phyloP scores from a whole-genome alignment of 805 yeast genomes.

The Cyberlindnera bimundalis region DNA sequence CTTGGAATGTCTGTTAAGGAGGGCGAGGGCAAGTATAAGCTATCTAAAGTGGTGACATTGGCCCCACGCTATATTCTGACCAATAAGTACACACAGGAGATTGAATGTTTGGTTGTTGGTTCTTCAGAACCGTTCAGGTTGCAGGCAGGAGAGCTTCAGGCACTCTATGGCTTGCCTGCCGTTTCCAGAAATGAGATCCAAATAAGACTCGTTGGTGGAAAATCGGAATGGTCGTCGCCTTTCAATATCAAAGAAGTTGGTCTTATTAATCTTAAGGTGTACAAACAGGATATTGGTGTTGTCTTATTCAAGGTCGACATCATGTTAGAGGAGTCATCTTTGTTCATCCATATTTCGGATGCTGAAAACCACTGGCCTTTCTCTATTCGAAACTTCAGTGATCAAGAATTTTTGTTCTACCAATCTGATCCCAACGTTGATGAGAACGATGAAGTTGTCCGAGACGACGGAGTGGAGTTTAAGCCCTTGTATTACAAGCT shows the following conservation, averaged over 20 bases:
- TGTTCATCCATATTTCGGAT: conserved; percentile 70
- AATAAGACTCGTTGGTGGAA: conserved; percentile 53
- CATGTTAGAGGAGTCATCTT: conserved; percentile 73
- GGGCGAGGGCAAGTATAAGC: conserved; percentile 79
- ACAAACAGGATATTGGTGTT: conserved; percentile 62
- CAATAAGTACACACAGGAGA: conserved; percentile 53
- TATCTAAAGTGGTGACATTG: conserved; percentile 73
- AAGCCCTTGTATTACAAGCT: conserved; percentile 77
- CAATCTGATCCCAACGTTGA: conserved; percentile 75
- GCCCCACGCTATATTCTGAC: conserved; percentile 79
- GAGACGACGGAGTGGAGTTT: conserved; percentile 50
- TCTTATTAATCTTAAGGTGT: conserved; percentile 66
- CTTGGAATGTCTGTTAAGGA: conserved; percentile 74
- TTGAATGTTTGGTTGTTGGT: conserved; percentile 68
- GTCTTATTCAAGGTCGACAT: conserved; percentile 68
- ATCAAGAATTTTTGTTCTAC: conserved; percentile 78
- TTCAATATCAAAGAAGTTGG: conserved; percentile 84
- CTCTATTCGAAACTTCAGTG: conserved; percentile 86
- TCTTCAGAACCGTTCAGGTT: conserved; percentile 49
- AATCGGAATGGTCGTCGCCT: conserved; percentile 81
- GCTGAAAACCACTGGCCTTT: conserved; percentile 88
- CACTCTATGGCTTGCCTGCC: conserved; percentile 63
- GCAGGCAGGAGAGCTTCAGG: conserved; percentile 44
- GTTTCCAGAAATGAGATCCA: conserved; percentile 56
- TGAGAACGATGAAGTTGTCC: conserved; percentile 59